A percentile compares a stretch with the other conserved stretches of the same genome.
phyloP scores from a whole-genome alignment of 345 rosid genomes.

The Dimocarpus longan region DNA sequence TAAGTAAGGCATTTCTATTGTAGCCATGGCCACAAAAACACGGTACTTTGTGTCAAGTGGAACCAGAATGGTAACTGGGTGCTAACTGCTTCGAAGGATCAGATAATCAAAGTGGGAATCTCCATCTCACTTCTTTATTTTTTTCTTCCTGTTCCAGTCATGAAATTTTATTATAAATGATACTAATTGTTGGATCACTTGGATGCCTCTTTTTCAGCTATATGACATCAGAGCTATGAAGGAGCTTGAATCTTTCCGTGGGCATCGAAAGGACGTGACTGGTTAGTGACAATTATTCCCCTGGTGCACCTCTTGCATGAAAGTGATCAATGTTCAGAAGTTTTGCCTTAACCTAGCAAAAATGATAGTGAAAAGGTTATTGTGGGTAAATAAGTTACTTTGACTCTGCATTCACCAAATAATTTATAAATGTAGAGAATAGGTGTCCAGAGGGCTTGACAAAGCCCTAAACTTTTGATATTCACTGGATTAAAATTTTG shows the following conservation, averaged over 20 bases:
- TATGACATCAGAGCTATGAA: conserved; percentile 98
- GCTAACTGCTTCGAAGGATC: conserved; percentile 94
- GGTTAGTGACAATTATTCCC: conserved; percentile 54
- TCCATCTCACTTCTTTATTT: background rate
- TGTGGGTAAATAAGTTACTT: background rate
- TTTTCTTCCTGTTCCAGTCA: background rate
- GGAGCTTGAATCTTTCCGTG: conserved; percentile 98
- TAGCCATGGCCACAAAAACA: conserved; percentile 99
- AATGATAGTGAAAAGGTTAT: background rate
- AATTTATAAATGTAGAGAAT: background rate
- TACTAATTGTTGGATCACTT: background rate
- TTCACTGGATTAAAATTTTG: background rate
- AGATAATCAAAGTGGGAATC: conserved; percentile 75
- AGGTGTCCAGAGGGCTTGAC: background rate
- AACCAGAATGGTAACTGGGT: conserved; percentile 99
- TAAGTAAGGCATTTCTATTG: conserved; percentile 34
- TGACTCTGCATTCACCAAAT: background rate
- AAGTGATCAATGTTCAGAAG: background rate
- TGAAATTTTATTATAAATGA: background rate
- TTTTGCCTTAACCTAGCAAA: background rate
- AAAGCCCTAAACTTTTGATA: background rate
- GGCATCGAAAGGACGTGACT: conserved; percentile 91
- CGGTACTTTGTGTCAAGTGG: conserved; percentile 97
- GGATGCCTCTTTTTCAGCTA: conserved; percentile 52
- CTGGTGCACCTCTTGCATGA: background rate